These are phyloP conservation scores for Populus hybrid DNA, from an alignment of 441 rosid species.

Conservation along the genomic window DNA sequence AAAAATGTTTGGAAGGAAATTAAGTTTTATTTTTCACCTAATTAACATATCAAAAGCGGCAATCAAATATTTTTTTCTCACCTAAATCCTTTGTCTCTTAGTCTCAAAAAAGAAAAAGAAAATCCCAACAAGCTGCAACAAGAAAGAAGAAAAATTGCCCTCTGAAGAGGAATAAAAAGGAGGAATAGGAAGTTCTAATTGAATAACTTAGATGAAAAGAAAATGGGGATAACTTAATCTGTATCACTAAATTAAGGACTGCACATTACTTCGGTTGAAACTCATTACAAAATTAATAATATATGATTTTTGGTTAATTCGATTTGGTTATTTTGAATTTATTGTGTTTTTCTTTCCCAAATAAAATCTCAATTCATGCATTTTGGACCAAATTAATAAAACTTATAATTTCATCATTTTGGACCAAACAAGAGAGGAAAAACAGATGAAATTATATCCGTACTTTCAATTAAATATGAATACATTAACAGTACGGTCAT, in stretches of 20 bases:
- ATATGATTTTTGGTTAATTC: neutral
- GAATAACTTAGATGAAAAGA: neutral
- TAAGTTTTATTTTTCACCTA: neutral
- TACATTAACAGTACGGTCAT: no score
- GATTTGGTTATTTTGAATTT: no score
- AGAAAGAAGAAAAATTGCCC: neutral
- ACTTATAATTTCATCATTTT: neutral
- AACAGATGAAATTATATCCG: no score
- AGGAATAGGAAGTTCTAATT: neutral
- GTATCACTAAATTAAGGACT: neutral
- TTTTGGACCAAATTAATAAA: neutral
- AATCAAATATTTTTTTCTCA: neutral
- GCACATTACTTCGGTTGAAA: neutral
- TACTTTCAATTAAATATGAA: neutral
- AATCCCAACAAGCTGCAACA: neutral
- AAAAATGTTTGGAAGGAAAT: neutral
- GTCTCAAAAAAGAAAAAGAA: neutral
- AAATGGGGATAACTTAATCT: neutral
- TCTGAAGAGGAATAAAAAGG: neutral
- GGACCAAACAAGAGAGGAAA: neutral
- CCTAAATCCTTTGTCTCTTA: neutral
- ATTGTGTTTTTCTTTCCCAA: no score
- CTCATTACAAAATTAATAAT: neutral
- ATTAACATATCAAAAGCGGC: neutral
- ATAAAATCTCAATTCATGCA: no score